Percentiles rank a stretch among this genome's conserved stretches.
Conservation (phyloP, 306 rosid genomes). For the Malus fusca region DNA sequence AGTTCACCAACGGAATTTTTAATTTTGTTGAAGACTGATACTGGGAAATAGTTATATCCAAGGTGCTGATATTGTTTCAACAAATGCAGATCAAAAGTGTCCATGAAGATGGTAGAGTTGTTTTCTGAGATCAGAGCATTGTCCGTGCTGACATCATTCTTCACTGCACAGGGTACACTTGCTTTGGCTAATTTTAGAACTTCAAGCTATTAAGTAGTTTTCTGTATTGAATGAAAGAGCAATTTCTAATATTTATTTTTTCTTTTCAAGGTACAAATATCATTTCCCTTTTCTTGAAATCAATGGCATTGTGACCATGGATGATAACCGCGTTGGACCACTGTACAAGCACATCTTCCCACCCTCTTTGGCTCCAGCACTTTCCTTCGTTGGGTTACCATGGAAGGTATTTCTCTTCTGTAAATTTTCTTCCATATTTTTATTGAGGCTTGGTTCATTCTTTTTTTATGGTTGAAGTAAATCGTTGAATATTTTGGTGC, state of each 20-base stretch:
- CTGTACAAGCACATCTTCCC: conserved; percentile 72
- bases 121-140: conserved; percentile 47
- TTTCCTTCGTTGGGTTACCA: conserved; percentile 74
- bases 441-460: neutral
- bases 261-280: conserved; percentile 17
- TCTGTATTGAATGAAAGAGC: neutral
- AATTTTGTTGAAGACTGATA: neutral
- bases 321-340: conserved; percentile 68
- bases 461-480: neutral
- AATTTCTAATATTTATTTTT: neutral
- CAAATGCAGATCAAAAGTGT: conserved; percentile 51
- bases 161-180: conserved; percentile 70
- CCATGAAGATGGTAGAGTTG: conserved; percentile 54
- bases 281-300: conserved; percentile 65
- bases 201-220: neutral
- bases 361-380: conserved; percentile 51
- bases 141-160: conserved; percentile 52
- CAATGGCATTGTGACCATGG: conserved; percentile 42
- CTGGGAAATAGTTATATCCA: conserved; percentile 1
- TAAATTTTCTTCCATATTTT: neutral
- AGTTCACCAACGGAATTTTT: neutral
- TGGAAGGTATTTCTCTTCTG: conserved; percentile 38
- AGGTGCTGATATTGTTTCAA: neutral
- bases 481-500: neutral
- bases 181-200: neutral